Conservation (phyloP, 2,329 filamentous ascomycete genomes). For the Xylaria sp. region DNA sequence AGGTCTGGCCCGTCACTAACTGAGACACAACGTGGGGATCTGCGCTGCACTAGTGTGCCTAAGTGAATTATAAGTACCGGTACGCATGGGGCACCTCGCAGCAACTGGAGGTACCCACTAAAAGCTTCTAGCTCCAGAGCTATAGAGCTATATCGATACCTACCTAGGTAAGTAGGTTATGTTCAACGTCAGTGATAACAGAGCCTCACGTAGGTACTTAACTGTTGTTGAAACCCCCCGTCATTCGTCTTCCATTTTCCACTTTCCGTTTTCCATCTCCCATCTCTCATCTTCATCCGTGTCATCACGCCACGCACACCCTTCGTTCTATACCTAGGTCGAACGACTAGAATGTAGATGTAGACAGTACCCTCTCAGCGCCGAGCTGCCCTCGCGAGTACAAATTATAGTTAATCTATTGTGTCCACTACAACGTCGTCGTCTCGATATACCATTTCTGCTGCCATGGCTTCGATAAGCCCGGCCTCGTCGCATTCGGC, state of each 20-base stretch:
- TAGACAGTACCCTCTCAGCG: conserved; percentile 25
- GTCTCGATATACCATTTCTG: background rate
- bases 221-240: background rate
- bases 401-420: conserved; percentile 16
- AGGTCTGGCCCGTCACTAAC: background rate
- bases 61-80: background rate
- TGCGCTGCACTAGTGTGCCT: conserved; percentile 3
- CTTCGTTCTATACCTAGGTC: conserved; percentile 4
- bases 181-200: background rate
- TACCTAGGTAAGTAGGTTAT: too few relatives aligned
- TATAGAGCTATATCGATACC: background rate
- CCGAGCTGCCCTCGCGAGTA: conserved; percentile 23
- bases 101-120: background rate
- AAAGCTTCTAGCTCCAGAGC: conserved; percentile 1
- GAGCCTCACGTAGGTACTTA: background rate
- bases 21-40: background rate
- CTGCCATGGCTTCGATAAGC: conserved; percentile 43
- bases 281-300: background rate
- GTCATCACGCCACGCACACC: background rate
- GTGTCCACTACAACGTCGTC: background rate
- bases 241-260: too few relatives aligned
- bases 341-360: conserved; percentile 35
- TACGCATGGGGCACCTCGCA: background rate
- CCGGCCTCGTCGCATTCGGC: conserved; percentile 42
- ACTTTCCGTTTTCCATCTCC: background rate